Conservation (phyloP, 176 grass and related monocot genomes). For the Triticum turgidum region DNA sequence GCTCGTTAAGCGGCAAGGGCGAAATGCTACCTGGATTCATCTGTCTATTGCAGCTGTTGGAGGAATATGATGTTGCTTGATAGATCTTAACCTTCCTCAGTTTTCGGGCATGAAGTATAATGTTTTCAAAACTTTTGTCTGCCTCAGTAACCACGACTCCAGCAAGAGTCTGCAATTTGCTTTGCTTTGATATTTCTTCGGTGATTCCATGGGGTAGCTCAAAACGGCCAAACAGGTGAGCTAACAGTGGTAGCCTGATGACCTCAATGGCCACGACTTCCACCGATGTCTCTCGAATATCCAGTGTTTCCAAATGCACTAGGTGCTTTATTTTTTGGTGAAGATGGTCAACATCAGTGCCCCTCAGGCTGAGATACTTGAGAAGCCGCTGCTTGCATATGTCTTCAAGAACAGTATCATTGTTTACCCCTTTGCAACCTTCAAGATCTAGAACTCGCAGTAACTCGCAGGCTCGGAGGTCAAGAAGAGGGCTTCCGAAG, state of each 20-base stretch:
- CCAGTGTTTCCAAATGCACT: not conserved
- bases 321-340: not conserved
- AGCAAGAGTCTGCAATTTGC: slow-evolving; percentile 9
- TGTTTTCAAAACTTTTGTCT: not conserved
- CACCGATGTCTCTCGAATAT: not conserved
- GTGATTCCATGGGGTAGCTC: not conserved
- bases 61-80: slow-evolving; percentile 5
- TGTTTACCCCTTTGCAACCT: not conserved
- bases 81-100: slow-evolving; percentile 29
- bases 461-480: not conserved
- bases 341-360: not conserved
- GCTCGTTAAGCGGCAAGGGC: not conserved
- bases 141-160: not conserved
- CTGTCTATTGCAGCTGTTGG: not conserved
- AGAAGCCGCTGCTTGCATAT: not conserved
- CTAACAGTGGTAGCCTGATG: not conserved
- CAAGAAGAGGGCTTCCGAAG: not conserved
- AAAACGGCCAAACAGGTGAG: slow-evolving; percentile 27
- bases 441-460: slow-evolving; percentile 20
- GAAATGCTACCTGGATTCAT: not conserved
- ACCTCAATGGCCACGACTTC: not conserved
- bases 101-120: slow-evolving; percentile 14
- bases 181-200: not conserved
- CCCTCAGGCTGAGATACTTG: slow-evolving; percentile 26
- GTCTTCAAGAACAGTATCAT: not conserved